These are phyloP conservation scores for Fusarium xyrophilum DNA, from an alignment of 2,329 filamentous ascomycete genomes.

Conservation along the genomic window DNA sequence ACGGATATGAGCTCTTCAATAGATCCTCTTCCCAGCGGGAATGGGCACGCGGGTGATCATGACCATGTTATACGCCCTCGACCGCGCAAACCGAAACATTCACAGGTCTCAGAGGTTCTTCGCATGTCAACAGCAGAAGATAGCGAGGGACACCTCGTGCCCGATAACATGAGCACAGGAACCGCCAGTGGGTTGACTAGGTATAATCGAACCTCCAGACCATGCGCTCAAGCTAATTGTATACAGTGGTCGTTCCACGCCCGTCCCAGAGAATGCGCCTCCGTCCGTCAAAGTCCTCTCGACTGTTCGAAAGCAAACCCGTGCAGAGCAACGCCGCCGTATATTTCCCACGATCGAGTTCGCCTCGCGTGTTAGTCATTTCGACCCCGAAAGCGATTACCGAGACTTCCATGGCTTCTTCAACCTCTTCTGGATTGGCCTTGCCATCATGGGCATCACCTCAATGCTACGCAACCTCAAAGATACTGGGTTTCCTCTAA, in stretches of 20 bases:
- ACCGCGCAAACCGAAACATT: constrained; percentile 57
- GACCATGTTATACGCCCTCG: constrained; percentile 58
- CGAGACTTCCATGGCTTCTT: constrained; percentile 97
- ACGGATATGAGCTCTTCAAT: constrained; percentile 42
- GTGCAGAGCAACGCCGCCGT: constrained; percentile 80
- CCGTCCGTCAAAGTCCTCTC: constrained; percentile 89
- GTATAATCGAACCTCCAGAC: constrained; percentile 40
- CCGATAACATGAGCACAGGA: constrained; percentile 43
- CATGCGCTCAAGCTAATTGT: constrained; percentile 6
- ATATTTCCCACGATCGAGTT: constrained; percentile 95
- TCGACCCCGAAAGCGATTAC: constrained; percentile 91
- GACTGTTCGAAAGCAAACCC: constrained; percentile 80
- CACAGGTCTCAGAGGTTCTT: constrained; percentile 55
- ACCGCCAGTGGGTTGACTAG: constrained; percentile 54
- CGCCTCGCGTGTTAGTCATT: constrained; percentile 88
- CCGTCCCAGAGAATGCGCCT: constrained; percentile 87
- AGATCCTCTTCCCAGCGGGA: constrained; percentile 41
- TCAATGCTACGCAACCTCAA: constrained; percentile 92
- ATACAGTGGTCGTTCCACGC: constrained; percentile 80
- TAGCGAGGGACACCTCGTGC: constrained; percentile 47
- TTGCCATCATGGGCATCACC: constrained; percentile 96
- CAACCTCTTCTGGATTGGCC: constrained; percentile 95
- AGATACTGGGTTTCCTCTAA: constrained; percentile 87
- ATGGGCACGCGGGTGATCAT: constrained; percentile 39
- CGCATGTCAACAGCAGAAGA: constrained; percentile 46